These are phyloP conservation scores for Spergularia bocconei DNA, from an alignment of 148 eudicot genomes.

Conservation along the genomic window DNA sequence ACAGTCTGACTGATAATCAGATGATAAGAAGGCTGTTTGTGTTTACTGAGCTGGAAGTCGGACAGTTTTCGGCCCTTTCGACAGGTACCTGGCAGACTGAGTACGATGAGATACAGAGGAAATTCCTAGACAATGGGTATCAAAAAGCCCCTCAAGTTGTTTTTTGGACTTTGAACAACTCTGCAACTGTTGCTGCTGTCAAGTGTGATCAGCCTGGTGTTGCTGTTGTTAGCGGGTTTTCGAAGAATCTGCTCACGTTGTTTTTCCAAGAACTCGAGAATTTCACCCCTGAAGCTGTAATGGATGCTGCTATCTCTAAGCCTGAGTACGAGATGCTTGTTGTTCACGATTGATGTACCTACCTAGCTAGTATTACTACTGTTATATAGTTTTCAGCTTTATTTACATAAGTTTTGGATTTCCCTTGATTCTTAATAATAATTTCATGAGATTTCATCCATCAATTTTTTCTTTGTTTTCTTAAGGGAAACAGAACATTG, in stretches of 20 bases:
- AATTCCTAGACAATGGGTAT: conserved; percentile 24
- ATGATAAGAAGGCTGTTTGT: conserved; percentile 50
- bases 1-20: conserved; percentile 25
- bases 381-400: too few relatives aligned
- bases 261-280: conserved; percentile 35
- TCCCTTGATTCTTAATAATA: too few relatives aligned
- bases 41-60: conserved; percentile 45
- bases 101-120: conserved; percentile 17
- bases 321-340: conserved; percentile 17
- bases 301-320: conserved; percentile 26
- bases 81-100: conserved; percentile 18
- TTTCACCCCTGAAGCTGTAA: conserved; percentile 31
- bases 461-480: too few relatives aligned
- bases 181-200: conserved; percentile 28
- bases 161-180: conserved; percentile 44
- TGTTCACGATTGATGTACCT: conserved; percentile 13
- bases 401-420: too few relatives aligned
- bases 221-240: conserved; percentile 42
- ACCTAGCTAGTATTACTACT: background rate
- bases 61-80: conserved; percentile 21
- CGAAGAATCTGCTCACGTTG: conserved; percentile 47
- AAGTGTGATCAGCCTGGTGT: conserved; percentile 35
- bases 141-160: conserved; percentile 22
- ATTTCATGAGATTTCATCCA: too few relatives aligned
- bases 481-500: too few relatives aligned